Percentiles rank a stretch among this genome's conserved stretches.
phyloP scores from a whole-genome alignment of 306 rosid genomes.

The Astragalus membranaceus region DNA sequence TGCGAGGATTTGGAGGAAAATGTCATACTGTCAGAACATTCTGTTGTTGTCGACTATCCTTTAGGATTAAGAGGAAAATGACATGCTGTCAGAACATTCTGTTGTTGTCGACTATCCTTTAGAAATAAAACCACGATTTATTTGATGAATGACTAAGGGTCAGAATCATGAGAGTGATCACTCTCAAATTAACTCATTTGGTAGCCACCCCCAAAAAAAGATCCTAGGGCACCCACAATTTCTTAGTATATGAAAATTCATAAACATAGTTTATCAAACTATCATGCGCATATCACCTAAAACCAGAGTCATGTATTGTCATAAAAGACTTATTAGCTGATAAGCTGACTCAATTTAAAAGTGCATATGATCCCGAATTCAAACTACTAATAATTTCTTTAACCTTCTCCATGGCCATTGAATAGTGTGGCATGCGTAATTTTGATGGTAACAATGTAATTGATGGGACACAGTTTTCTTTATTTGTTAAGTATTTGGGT shows the following conservation, averaged over 20 bases:
- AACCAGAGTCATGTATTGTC: not conserved
- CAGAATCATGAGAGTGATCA: not conserved
- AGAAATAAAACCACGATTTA: not conserved
- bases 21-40: not conserved
- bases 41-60: not conserved
- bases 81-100: not conserved
- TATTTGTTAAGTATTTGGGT: constrained; percentile 3
- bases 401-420: not conserved
- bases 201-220: no score
- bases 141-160: not conserved
- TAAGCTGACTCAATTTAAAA: not conserved
- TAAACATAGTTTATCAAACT: no score
- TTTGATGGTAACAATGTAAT: not conserved
- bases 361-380: not conserved
- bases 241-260: not conserved
- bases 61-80: not conserved
- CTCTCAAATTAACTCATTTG: no score
- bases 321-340: not conserved
- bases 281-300: no score
- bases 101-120: not conserved
- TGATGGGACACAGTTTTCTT: not conserved
- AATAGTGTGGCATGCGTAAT: not conserved
- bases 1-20: not conserved
- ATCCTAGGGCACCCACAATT: not conserved
- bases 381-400: not conserved